Percentiles rank a stretch among this genome's conserved stretches.
Evolutionary conservation across 768 basidiomycete species (phyloP).

Genomic region (Rhizopogon vinicolor): DNA sequence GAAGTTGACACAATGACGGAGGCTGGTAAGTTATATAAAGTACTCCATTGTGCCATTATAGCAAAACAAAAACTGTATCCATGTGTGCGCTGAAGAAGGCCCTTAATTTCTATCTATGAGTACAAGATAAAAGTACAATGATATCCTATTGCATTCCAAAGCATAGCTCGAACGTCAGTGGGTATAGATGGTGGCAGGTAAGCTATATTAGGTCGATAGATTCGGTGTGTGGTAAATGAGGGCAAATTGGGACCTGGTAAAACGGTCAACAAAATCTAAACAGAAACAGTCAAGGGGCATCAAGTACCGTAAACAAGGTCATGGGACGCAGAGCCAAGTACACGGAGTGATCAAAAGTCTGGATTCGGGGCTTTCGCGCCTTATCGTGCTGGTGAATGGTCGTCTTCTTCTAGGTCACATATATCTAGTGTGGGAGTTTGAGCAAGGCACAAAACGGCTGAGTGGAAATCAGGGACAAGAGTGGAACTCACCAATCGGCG

Average conservation of each 20-base stretch:
- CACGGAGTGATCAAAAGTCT: not conserved
- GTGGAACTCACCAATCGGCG: conserved; percentile 24
- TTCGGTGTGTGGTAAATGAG: not conserved
- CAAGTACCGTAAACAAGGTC: not conserved
- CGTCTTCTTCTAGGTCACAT: conserved; percentile 21
- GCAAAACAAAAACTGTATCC: not conserved
- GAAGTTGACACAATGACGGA: not conserved
- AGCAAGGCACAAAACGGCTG: not conserved
- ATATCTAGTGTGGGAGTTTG: conserved; percentile 18
- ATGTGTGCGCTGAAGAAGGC: not conserved
- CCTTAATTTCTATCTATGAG: not conserved
- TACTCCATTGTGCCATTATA: no score
- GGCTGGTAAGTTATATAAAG: no score
- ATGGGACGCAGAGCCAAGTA: not conserved
- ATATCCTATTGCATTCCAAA: not conserved
- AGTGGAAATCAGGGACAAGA: not conserved
- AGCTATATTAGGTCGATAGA: conserved; percentile 4
- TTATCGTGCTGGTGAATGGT: conserved; percentile 17
- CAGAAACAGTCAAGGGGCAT: not conserved
- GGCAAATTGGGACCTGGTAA: not conserved
- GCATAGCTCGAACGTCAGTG: not conserved
- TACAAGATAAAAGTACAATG: not conserved
- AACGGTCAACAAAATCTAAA: not conserved
- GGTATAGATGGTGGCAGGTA: conserved; percentile 2
- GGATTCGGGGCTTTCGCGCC: not conserved